phyloP scores from a whole-genome alignment of 345 rosid species.

The Eucalyptus coolabah region DNA sequence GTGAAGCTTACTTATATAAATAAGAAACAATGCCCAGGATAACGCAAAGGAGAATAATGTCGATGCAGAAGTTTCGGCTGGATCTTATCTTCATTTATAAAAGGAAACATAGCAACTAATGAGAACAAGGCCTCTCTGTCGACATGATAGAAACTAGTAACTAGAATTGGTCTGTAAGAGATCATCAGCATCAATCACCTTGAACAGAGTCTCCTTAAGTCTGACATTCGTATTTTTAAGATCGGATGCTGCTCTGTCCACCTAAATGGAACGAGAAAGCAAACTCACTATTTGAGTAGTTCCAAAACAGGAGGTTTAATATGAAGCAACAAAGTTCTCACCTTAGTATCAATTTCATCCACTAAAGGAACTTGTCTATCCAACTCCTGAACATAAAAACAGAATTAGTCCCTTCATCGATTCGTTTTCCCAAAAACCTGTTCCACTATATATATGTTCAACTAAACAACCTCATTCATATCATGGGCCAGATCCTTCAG shows the following conservation, averaged over 20 bases:
- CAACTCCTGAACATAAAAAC: constrained; percentile 38
- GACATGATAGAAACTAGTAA: background rate
- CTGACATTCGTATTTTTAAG: constrained; percentile 60
- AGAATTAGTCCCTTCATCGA: background rate
- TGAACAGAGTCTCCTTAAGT: constrained; percentile 54
- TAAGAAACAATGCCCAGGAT: constrained; percentile 62
- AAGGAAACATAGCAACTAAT: background rate
- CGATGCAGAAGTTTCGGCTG: constrained; percentile 69
- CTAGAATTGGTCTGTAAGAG: background rate
- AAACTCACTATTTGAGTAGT: background rate
- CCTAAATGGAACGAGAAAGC: constrained; percentile 20
- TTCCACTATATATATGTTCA: background rate
- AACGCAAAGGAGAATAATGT: constrained; percentile 54
- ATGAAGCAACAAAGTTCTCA: constrained; percentile 3
- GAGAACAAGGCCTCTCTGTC: background rate
- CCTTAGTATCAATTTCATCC: constrained; percentile 82
- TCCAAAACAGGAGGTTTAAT: background rate
- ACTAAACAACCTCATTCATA: constrained; percentile 61
- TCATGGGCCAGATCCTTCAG: constrained; percentile 44
- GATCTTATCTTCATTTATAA: constrained; percentile 36
- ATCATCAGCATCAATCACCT: constrained; percentile 24
- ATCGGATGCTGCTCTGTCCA: constrained; percentile 57
- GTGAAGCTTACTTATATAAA: constrained; percentile 55
- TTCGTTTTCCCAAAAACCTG: background rate
- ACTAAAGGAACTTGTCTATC: constrained; percentile 75